Percentiles rank a stretch among this genome's conserved stretches.
phyloP scores from a whole-genome alignment of 805 yeast species.

The Saturnispora zaruensis region DNA sequence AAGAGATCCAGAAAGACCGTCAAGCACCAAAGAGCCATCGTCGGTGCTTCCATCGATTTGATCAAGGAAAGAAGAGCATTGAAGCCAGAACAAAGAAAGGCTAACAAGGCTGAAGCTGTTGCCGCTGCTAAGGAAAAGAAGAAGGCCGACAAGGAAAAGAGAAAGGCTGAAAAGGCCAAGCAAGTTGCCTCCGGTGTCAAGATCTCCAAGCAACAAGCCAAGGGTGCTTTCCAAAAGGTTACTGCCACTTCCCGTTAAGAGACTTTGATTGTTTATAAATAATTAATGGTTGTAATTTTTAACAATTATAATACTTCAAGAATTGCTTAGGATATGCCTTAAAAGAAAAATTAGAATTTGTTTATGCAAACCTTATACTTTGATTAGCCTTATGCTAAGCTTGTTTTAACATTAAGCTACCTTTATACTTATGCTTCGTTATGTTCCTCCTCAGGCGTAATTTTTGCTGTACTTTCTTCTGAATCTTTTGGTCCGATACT shows the following conservation, averaged over 20 bases:
- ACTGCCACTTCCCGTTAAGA: constrained; percentile 92
- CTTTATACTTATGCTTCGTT: neutral
- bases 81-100: constrained; percentile 97
- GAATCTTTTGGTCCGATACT: constrained; percentile 13
- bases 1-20: constrained; percentile 96
- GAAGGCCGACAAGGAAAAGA: constrained; percentile 88
- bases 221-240: constrained; percentile 97
- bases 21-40: constrained; percentile 98
- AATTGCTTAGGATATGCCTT: neutral
- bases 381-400: too few species aligned
- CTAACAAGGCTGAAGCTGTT: constrained; percentile 88
- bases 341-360: too few species aligned
- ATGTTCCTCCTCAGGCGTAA: too few species aligned
- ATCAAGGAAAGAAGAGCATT: constrained; percentile 95
- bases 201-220: constrained; percentile 92
- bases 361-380: too few species aligned
- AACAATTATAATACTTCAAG: neutral
- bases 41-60: constrained; percentile 97
- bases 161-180: constrained; percentile 90
- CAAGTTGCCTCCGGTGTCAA: constrained; percentile 69
- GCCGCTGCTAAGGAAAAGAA: constrained; percentile 77
- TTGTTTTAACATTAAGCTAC: neutral
- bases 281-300: constrained; percentile 8
- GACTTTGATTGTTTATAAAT: constrained; percentile 2
- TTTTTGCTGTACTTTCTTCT: neutral